These are phyloP conservation scores for Scheffersomyces illinoinensis DNA, from an alignment of 1,139 yeast species.

Conservation along the genomic window DNA sequence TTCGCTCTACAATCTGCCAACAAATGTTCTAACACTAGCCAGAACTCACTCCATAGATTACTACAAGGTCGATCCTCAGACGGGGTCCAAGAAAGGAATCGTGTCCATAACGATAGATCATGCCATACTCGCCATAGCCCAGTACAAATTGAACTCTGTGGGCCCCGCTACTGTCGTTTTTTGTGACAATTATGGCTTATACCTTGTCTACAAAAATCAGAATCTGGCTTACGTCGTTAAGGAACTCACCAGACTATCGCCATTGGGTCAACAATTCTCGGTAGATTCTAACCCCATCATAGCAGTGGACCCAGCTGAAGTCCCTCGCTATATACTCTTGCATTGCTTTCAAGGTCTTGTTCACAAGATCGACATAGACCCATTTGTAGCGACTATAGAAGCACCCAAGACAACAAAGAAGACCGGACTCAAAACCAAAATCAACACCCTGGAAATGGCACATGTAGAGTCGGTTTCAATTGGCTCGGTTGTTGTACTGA, in stretches of 20 bases:
- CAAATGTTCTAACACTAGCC: background rate
- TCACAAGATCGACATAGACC: constrained; percentile 16
- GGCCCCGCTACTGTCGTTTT: background rate
- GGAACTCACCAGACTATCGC: constrained; percentile 17
- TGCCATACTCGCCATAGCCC: constrained; percentile 16
- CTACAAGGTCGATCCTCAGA: background rate
- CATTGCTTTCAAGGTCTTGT: constrained; percentile 32
- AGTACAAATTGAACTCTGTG: constrained; percentile 4
- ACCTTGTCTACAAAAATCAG: constrained; percentile 4
- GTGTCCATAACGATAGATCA: background rate
- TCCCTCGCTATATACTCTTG: constrained; percentile 21
- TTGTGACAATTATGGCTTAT: constrained; percentile 4
- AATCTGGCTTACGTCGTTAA: constrained; percentile 1
- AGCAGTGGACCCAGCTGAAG: constrained; percentile 13
- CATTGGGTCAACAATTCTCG: constrained; percentile 29
- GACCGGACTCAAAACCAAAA: background rate
- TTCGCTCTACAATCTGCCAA: constrained; percentile 10
- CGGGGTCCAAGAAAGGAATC: background rate
- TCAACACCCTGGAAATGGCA: background rate
- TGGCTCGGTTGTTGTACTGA: constrained; percentile 32
- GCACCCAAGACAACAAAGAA: constrained; percentile 1
- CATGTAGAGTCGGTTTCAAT: constrained; percentile 15
- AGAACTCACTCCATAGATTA: background rate
- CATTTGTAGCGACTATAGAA: background rate
- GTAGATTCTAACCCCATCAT: constrained; percentile 27